A percentile compares a stretch with the other conserved stretches of the same genome.
These are phyloP conservation scores for Skeletonema costatum DNA, from an alignment of 108 stramenopile genomes.

Conservation along the genomic window DNA sequence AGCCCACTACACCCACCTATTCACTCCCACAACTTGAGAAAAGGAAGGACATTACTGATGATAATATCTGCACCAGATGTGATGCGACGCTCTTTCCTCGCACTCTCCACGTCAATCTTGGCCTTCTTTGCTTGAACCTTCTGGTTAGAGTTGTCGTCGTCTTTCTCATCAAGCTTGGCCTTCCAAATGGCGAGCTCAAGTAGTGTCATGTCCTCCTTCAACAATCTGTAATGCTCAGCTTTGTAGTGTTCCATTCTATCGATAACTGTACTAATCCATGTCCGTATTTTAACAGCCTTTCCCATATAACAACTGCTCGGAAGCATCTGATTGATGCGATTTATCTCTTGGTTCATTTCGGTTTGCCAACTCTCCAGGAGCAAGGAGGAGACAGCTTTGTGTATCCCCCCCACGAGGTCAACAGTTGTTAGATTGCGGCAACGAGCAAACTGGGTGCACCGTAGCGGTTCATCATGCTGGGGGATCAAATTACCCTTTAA, in stretches of 20 bases:
- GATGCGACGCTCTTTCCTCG: constrained; percentile 31
- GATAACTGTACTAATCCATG: too few species aligned
- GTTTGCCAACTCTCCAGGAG: neutral
- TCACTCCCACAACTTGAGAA: too few species aligned
- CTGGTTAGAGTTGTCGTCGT: too few species aligned
- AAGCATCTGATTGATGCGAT: neutral
- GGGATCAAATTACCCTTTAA: neutral
- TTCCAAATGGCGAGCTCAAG: neutral
- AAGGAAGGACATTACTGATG: constrained; percentile 54
- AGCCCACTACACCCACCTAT: too few species aligned
- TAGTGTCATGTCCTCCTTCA: neutral
- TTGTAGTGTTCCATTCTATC: too few species aligned
- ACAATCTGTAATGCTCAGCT: too few species aligned
- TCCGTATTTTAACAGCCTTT: too few species aligned
- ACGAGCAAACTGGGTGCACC: neutral
- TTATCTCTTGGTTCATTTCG: neutral
- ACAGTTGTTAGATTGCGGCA: neutral
- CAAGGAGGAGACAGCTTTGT: neutral
- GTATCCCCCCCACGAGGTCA: neutral
- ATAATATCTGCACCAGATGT: constrained; percentile 63
- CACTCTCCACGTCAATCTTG: neutral
- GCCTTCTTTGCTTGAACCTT: neutral
- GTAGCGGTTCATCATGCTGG: too few species aligned
- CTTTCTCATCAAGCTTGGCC: neutral
- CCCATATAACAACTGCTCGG: too few species aligned